Base-by-base conservation (phyloP, 2,329 filamentous ascomycete species). In the Cladobotryum mycophilum region DNA sequence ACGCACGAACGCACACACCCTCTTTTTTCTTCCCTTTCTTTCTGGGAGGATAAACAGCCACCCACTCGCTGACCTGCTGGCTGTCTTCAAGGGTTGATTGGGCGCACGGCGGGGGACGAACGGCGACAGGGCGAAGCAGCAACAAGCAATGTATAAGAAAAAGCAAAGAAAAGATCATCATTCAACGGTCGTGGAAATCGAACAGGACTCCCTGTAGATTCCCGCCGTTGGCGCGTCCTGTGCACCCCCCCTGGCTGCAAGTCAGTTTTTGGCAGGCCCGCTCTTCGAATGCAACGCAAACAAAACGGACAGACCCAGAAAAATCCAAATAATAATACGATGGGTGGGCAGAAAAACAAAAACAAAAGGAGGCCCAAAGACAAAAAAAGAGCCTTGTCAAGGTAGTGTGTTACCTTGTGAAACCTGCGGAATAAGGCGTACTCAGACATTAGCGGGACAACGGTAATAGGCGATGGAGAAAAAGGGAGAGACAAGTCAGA, bases 241-340 rank as follows among this genome's bases (percentile, higher is more conserved):
- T 25, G 22, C 37, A 40, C n/a, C 37, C n/a, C n/a, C 49, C 45
- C 41, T 45, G 50, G 34, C 50, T 48, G 45, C 41, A 48, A 52
- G 50, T 45, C 49, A 48, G 49, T 18, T 13, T 18, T n/a, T 42
- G 44, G 8, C 25, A 48, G 45, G 25, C 13, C 7, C 41, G 25
- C 14, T 30, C 14, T 25, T 22, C 15, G 14, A 9, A 41, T 42
- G 41, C 40, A 45, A 15, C 25, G 25, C 15, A 17, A 37, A 35
- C 17, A 41, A 30, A 30, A 30, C 6, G 9, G 25, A 30, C 25
- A 11, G 25, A 30, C 25, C 25, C 25, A 30, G 25, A 30, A 30
- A 30, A 30, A 8, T 20, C 20, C 4, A 5, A 11, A 30, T 30
- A 11, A 30, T 30, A 30, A 30, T 30, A 11, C 25, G 25, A 30